Evolutionary conservation across 805 yeast genomes (phyloP).

Genomic region (Blastobotrys americana): DNA sequence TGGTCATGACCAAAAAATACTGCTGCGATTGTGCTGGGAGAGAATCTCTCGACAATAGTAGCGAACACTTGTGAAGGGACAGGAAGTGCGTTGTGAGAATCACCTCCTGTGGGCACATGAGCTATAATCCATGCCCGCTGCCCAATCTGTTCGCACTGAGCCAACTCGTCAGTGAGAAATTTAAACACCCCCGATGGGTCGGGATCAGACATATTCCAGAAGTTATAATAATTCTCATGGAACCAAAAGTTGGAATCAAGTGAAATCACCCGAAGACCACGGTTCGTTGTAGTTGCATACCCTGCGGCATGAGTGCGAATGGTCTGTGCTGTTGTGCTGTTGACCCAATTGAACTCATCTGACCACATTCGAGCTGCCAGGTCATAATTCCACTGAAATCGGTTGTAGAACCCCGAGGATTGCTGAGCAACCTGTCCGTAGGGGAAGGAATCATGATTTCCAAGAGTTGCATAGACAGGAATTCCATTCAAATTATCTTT

Average conservation of each 20-base stretch:
- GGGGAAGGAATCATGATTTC: slow-evolving; percentile 70
- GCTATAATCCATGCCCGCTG: slow-evolving; percentile 70
- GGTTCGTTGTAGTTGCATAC: slow-evolving; percentile 46
- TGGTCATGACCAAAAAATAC: slow-evolving; percentile 69
- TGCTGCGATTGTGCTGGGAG: slow-evolving; percentile 61
- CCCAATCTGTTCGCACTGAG: slow-evolving; percentile 49
- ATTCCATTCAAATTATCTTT: slow-evolving; percentile 43
- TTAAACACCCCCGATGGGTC: slow-evolving; percentile 59
- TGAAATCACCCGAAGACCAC: slow-evolving; percentile 54
- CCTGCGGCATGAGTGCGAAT: slow-evolving; percentile 52
- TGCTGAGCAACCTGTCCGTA: slow-evolving; percentile 60
- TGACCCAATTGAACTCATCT: slow-evolving; percentile 40
- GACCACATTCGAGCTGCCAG: slow-evolving; percentile 44
- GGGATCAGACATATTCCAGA: slow-evolving; percentile 42
- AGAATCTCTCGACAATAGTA: slow-evolving; percentile 56
- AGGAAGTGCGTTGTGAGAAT: slow-evolving; percentile 54
- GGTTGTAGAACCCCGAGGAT: slow-evolving; percentile 37
- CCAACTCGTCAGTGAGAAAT: slow-evolving; percentile 54
- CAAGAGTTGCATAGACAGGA: slow-evolving; percentile 57
- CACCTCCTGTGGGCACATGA: slow-evolving; percentile 51
- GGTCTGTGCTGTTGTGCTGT: slow-evolving; percentile 29
- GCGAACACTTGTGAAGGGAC: slow-evolving; percentile 49
- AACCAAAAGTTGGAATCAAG: slow-evolving; percentile 65
- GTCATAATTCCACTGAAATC: slow-evolving; percentile 43
- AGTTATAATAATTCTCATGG: slow-evolving; percentile 52